phyloP scores from a whole-genome alignment of 192 early-diverging fungal species.

The Linnemannia hyalina region DNA sequence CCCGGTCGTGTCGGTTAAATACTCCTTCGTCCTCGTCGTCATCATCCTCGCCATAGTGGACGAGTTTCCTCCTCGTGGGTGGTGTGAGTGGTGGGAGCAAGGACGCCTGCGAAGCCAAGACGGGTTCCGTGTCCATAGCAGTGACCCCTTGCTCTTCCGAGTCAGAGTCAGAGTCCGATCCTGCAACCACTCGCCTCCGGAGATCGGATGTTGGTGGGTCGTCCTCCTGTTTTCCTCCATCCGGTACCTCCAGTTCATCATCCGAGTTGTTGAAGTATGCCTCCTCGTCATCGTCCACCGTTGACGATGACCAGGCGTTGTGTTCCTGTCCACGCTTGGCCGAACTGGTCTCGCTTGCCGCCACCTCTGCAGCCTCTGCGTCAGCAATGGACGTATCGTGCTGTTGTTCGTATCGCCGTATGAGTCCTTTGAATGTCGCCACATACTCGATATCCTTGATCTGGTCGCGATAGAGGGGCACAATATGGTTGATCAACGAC shows the following conservation, averaged over 20 bases:
- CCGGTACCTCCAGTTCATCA: constrained; percentile 66
- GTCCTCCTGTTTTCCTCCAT: constrained; percentile 48
- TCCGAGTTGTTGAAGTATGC: constrained; percentile 83
- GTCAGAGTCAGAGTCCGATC: constrained; percentile 16
- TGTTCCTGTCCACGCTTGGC: constrained; percentile 26
- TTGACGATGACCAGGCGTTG: constrained; percentile 63
- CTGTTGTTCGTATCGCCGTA: constrained; percentile 73
- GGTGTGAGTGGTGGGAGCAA: constrained; percentile 19
- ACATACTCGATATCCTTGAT: constrained; percentile 77
- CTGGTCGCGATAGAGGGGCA: constrained; percentile 67
- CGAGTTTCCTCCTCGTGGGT: constrained; percentile 31
- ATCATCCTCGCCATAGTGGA: constrained; percentile 49
- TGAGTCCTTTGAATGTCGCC: constrained; percentile 69
- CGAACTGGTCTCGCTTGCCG: constrained; percentile 46
- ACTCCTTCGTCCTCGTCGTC: constrained; percentile 38
- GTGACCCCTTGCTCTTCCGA: background rate
- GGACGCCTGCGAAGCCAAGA: constrained; percentile 30
- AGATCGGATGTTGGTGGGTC: constrained; percentile 44
- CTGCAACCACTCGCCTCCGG: constrained; percentile 32
- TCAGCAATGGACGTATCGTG: constrained; percentile 63
- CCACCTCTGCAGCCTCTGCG: constrained; percentile 36
- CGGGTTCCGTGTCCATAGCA: constrained; percentile 32
- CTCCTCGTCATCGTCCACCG: constrained; percentile 82
- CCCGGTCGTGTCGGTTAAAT: constrained; percentile 19
- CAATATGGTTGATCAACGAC: constrained; percentile 78